Evolutionary conservation across 352 stramenopile genomes (phyloP).

Genomic region (Pythium insidiosum): DNA sequence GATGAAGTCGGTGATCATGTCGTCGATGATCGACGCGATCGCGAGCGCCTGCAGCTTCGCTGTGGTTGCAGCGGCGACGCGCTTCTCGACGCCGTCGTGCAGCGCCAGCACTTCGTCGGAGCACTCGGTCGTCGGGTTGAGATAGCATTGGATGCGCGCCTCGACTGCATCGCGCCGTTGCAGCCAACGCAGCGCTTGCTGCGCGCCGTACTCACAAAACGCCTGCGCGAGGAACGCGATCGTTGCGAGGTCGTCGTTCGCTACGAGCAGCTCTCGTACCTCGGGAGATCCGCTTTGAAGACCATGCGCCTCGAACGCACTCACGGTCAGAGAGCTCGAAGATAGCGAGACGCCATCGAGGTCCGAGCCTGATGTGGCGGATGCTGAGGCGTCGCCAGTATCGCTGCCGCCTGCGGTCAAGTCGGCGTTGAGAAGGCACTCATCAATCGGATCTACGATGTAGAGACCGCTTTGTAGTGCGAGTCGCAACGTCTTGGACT

Average conservation of each 20-base stretch:
- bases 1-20: constrained; percentile 51
- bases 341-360: neutral
- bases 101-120: constrained; percentile 8
- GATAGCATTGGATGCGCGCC: constrained; percentile 27
- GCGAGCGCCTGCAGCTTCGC: constrained; percentile 41
- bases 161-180: constrained; percentile 40
- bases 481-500: constrained; percentile 26
- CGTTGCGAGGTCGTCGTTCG: constrained; percentile 19
- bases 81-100: constrained; percentile 15
- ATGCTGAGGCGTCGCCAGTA: neutral
- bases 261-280: constrained; percentile 13
- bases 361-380: neutral
- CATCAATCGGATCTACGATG: too few species aligned
- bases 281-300: constrained; percentile 10
- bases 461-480: constrained; percentile 14
- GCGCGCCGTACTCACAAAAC: constrained; percentile 28
- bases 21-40: constrained; percentile 38
- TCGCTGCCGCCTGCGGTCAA: neutral
- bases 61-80: constrained; percentile 24
- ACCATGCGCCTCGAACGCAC: constrained; percentile 7
- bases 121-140: constrained; percentile 12
- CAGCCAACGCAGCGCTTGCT: constrained; percentile 25
- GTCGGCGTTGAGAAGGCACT: too few species aligned
- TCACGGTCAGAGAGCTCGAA: neutral
- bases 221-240: constrained; percentile 39